These are phyloP conservation scores for Jamesozyma piceae DNA, from an alignment of 805 yeast genomes.

Conservation along the genomic window DNA sequence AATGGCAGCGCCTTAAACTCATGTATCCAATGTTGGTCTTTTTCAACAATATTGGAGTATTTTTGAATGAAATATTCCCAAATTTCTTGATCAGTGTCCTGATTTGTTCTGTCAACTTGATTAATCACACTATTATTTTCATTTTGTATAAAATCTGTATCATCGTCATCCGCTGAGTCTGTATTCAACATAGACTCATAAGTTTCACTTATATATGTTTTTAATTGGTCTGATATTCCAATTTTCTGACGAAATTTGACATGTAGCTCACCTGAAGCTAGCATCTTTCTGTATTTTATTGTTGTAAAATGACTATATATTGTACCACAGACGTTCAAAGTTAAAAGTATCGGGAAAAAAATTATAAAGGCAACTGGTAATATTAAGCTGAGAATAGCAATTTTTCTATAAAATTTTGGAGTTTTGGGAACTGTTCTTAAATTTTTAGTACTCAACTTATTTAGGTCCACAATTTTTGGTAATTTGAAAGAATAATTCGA, in stretches of 20 bases:
- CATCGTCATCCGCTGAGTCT: conserved; percentile 7
- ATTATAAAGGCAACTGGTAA: neutral
- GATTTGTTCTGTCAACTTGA: conserved; percentile 1
- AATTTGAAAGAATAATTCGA: conserved; percentile 10
- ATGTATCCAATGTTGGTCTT: conserved; percentile 6
- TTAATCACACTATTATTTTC: neutral
- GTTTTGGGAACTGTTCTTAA: neutral
- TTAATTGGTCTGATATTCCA: conserved; percentile 19
- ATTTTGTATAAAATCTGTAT: neutral
- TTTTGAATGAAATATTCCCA: conserved; percentile 24
- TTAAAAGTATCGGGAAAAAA: conserved; percentile 21
- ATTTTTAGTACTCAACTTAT: conserved; percentile 10
- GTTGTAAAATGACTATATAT: conserved; percentile 25
- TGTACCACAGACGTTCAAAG: conserved; percentile 23
- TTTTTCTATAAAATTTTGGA: neutral
- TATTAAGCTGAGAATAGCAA: neutral
- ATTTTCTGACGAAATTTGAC: conserved; percentile 14
- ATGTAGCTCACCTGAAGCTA: conserved; percentile 18
- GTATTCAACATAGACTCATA: conserved; percentile 17
- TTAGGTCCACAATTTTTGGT: conserved; percentile 24
- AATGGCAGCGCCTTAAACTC: conserved; percentile 26
- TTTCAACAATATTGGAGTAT: conserved; percentile 18
- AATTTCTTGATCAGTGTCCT: neutral
- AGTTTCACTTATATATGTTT: conserved; percentile 17
- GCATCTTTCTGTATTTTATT: conserved; percentile 17